Evolutionary conservation across 2,329 filamentous ascomycete genomes (phyloP).

Genomic region (Arachnopeziza araneosa): DNA sequence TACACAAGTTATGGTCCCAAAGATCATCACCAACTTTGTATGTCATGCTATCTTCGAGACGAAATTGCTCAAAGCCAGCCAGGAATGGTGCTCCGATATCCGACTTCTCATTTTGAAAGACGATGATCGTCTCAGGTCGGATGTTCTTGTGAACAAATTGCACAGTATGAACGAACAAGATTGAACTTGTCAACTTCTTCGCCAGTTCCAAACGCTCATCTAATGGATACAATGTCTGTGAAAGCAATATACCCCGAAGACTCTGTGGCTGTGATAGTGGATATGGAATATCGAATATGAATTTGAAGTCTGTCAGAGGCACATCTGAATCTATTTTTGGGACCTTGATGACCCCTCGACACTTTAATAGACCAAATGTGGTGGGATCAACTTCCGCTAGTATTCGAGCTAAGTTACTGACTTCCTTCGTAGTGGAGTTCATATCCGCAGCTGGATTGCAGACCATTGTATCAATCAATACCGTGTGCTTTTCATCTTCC

Average conservation of each 20-base stretch:
- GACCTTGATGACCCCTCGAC: conserved; percentile 16
- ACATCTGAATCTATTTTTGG: background rate
- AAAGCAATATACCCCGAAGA: conserved; percentile 8
- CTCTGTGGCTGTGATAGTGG: conserved; percentile 4
- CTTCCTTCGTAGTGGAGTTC: conserved; percentile 12
- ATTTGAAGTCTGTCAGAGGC: conserved; percentile 8
- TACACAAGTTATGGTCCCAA: conserved; percentile 18
- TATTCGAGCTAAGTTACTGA: conserved; percentile 17
- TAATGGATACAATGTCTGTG: conserved; percentile 7
- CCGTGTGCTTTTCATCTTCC: background rate
- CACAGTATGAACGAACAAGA: conserved; percentile 27
- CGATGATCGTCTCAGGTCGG: conserved; percentile 30
- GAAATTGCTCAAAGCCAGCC: conserved; percentile 15
- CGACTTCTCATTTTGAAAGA: conserved; percentile 17
- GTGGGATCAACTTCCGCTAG: conserved; percentile 16
- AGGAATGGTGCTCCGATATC: conserved; percentile 9
- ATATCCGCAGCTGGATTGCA: conserved; percentile 10
- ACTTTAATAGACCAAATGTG: conserved; percentile 17
- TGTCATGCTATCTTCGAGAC: conserved; percentile 13
- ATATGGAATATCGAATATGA: conserved; percentile 13
- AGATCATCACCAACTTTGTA: conserved; percentile 7
- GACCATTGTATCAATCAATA: conserved; percentile 13
- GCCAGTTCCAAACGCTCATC: conserved; percentile 22
- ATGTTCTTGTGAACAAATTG: conserved; percentile 34
- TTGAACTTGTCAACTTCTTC: conserved; percentile 24